Conservation (phyloP, 192 early-diverging fungal genomes). For the Backusella morwellensis region DNA sequence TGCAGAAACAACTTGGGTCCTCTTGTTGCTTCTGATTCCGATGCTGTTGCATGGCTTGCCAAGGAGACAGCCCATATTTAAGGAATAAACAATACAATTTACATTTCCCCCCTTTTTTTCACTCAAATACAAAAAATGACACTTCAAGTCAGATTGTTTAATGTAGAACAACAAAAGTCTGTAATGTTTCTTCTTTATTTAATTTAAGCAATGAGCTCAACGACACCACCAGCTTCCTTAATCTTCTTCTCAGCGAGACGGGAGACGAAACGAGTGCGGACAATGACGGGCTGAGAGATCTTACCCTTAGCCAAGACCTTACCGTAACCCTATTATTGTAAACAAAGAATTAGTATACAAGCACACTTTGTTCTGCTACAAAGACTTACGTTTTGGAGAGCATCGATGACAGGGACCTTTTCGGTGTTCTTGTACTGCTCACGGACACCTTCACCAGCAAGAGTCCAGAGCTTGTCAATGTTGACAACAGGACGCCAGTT, state of each 20-base stretch:
- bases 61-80: constrained; percentile 69
- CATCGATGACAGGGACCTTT: constrained; percentile 92
- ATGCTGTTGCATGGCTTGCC: constrained; percentile 80
- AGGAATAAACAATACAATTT: too few relatives aligned
- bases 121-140: background rate
- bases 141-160: background rate
- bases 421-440: constrained; percentile 82
- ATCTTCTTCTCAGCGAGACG: constrained; percentile 98
- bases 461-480: constrained; percentile 91
- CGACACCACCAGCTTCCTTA: constrained; percentile 91
- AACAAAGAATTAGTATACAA: background rate
- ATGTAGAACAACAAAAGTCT: background rate
- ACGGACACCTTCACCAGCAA: constrained; percentile 86
- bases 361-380: too few relatives aligned
- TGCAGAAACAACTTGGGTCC: constrained; percentile 78
- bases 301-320: constrained; percentile 97
- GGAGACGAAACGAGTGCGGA: constrained; percentile 93
- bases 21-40: constrained; percentile 62
- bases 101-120: too few relatives aligned
- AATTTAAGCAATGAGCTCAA: constrained; percentile 60
- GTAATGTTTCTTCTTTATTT: background rate
- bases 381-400: constrained; percentile 48
- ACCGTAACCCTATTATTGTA: constrained; percentile 67
- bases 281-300: constrained; percentile 92
- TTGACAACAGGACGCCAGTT: constrained; percentile 88